Base-by-base conservation (phyloP, 2,329 filamentous ascomycete species). In the Gliomastix tumulicola region DNA sequence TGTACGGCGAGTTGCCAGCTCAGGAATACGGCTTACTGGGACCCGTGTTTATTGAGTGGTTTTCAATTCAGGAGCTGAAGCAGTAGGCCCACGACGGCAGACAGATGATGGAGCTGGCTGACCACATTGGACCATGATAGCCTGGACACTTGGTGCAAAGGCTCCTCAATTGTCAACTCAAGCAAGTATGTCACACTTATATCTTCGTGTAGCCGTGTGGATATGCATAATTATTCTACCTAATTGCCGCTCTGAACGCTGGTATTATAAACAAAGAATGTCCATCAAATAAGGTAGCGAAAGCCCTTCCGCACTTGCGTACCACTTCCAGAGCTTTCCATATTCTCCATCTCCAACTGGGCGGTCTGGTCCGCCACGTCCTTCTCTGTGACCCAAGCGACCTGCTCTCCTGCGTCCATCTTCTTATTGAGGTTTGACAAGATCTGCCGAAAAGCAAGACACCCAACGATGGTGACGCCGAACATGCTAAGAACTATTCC, bases 401-500 rank as follows among this genome's bases (percentile, higher is more conserved):
- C n/a, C n/a, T n/a, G n/a, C n/a, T 71, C 65, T 34, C 56, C 59
- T 15, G 48, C 51, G 39, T 65, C 67, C 7, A 74, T 51, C 57
- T 68, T 59, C 49, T 56, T 60, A 57, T 74, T 74, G 42, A 71
- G 50, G 37, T 57, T 51, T 6, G 52, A 39, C 5, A 77, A 59
- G 37, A 74, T 65, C 44, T 59, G 39, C 18, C 65, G 62, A 58
- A 76, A 69, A 19, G 55, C 39, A 36, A 56, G 62, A 53, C 69
- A 78, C 6, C 74, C 74, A 0, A 64, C 21, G 21, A 78, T 68
- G 0, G 77, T 74, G 28, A 76, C 46, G 5, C 73, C 74, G 48
- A 79, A 81, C 77, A 82, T 82, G 48, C 74, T 63, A 10, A 72
- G 68, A 6, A 81, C 78, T 38, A 82, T 77, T 5, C 74, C 77